These are phyloP conservation scores for Symbiodinium natans DNA, from an alignment of 73 alveolate species.

Conservation along the genomic window DNA sequence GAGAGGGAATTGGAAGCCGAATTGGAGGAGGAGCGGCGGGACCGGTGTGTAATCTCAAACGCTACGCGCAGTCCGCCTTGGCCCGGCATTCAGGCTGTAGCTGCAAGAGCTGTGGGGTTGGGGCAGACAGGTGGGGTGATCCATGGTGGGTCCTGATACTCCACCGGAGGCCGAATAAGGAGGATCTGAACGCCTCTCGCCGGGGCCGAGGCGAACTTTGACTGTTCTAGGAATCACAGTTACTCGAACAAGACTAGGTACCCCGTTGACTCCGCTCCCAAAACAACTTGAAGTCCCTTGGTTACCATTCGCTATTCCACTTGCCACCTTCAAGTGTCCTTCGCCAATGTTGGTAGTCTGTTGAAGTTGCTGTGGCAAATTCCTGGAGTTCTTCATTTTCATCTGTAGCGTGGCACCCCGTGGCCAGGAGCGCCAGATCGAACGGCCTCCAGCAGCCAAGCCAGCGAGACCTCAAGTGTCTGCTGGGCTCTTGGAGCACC, in stretches of 20 bases:
- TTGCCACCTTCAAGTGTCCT: no score
- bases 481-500: not conserved
- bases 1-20: conserved; percentile 28
- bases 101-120: no score
- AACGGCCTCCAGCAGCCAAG: not conserved
- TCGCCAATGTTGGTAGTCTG: not conserved
- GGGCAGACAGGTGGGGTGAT: no score
- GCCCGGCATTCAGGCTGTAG: not conserved
- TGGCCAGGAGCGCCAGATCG: not conserved
- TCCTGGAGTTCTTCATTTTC: not conserved
- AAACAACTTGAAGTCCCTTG: no score
- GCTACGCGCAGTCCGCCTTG: not conserved
- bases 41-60: not conserved
- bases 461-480: conserved; percentile 4
- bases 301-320: no score
- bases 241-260: no score
- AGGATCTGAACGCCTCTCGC: no score
- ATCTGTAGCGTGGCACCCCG: not conserved
- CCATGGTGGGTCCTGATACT: no score
- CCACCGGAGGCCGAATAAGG: no score
- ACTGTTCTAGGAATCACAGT: no score
- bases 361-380: not conserved
- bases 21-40: not conserved
- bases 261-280: no score
- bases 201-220: no score